These are phyloP conservation scores for Podospora anserina DNA, from an alignment of 495 filamentous ascomycete species.

Conservation along the genomic window DNA sequence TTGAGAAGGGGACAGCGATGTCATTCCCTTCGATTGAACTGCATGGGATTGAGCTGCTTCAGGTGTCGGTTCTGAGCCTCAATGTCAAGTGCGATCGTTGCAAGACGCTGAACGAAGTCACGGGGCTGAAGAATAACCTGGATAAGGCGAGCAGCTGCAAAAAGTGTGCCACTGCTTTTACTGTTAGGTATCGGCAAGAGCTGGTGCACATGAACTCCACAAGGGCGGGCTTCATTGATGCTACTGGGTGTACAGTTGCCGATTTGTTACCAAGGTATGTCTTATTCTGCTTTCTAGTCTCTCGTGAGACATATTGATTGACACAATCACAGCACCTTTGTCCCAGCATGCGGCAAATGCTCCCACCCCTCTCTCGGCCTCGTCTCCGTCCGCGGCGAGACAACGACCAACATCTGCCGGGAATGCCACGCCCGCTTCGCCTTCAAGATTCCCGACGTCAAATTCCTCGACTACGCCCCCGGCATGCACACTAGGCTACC, in stretches of 20 bases:
- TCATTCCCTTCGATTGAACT: conserved; percentile 82
- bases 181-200: conserved; percentile 68
- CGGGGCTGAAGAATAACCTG: conserved; percentile 53
- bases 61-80: conserved; percentile 65
- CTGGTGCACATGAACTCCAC: conserved; percentile 73
- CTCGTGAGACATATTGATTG: background rate
- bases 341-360: conserved; percentile 78
- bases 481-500: conserved; percentile 43
- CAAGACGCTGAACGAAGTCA: conserved; percentile 71
- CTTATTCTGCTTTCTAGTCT: conserved; percentile 1
- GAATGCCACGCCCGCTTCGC: conserved; percentile 82
- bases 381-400: conserved; percentile 69
- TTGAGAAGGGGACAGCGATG: conserved; percentile 67
- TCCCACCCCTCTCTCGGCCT: conserved; percentile 66
- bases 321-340: conserved; percentile 58
- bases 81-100: conserved; percentile 82
- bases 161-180: conserved; percentile 70
- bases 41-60: conserved; percentile 75
- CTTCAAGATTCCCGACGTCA: conserved; percentile 75
- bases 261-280: conserved; percentile 75
- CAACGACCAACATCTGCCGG: conserved; percentile 72
- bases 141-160: conserved; percentile 57
- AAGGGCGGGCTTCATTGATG: conserved; percentile 79
- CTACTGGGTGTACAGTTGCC: conserved; percentile 70
- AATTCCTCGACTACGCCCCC: conserved; percentile 69